phyloP scores from a whole-genome alignment of 768 basidiomycete genomes.

The Pseudohyphozyma bogoriensis region DNA sequence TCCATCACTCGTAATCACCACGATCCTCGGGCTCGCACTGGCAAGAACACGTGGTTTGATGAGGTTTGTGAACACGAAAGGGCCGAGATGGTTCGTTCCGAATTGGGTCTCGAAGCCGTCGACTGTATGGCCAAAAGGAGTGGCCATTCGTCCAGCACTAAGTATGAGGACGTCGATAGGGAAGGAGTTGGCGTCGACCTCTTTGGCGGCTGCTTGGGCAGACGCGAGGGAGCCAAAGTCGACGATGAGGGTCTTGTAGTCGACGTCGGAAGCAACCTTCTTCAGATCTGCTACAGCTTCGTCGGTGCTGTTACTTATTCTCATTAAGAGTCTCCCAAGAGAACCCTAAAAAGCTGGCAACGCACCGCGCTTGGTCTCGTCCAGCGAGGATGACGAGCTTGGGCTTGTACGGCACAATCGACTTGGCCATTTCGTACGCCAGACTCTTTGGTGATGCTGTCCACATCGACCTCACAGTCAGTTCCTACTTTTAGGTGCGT shows the following conservation, averaged over 20 bases:
- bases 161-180: slow-evolving; percentile 27
- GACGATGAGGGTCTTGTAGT: slow-evolving; percentile 8
- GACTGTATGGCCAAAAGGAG: background rate
- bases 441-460: slow-evolving; percentile 3
- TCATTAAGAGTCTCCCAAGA: too few relatives aligned
- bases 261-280: slow-evolving; percentile 11
- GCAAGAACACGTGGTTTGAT: background rate
- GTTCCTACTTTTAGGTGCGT: too few relatives aligned
- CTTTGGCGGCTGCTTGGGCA: slow-evolving; percentile 10
- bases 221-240: slow-evolving; percentile 13
- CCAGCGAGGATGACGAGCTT: slow-evolving; percentile 10
- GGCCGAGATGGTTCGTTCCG: slow-evolving; percentile 22
- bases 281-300: slow-evolving; percentile 3
- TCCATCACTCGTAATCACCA: slow-evolving; percentile 5
- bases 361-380: slow-evolving; percentile 1
- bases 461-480: background rate
- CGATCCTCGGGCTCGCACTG: slow-evolving; percentile 1
- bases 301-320: background rate
- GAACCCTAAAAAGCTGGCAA: too few relatives aligned
- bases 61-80: slow-evolving; percentile 23
- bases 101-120: slow-evolving; percentile 24
- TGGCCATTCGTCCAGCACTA: slow-evolving; percentile 13
- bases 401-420: background rate
- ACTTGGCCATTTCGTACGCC: background rate
- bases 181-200: slow-evolving; percentile 9